Base-by-base conservation (phyloP, 306 rosid genomes). In the Sesbania bispinosa region DNA sequence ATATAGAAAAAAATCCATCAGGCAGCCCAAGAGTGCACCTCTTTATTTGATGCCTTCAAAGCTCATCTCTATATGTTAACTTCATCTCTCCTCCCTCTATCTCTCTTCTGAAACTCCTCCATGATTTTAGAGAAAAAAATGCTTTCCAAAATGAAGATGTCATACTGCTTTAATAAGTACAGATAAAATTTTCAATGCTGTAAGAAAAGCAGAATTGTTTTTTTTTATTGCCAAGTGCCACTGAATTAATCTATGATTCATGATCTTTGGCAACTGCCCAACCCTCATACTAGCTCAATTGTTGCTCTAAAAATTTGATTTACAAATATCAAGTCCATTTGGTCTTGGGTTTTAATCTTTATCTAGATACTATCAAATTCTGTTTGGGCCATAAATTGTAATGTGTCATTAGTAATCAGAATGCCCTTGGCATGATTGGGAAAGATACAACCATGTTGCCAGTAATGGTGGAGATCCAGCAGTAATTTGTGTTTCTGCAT, bases 301-400 rank as follows among this genome's bases (percentile, higher is more conserved):
- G 23, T 62, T 15, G 19, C 35, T 64, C 26, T 45, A 4, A 30
- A 45, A 71, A 43, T 30, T 33, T 30, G 45, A 51, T 74, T 24
- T 73, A 38, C 45, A 38, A 51, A 63, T 74, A 63, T 51, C 54
- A 74, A 50, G 30, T 62, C 23, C 54, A 10, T 62, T 10, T 32
- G 20, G 16, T 62, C 42, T 62, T 59, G 45, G 38, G 45, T 14
- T 33, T 52, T 23, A 23, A 21, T 73, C 41, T 35, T 24, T 15
- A 43, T 38, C 33, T 73, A 48, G 30, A 62, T n/a, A n/a, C n/a
- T 24, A 42, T n/a, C 23, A 32, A 63, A 30, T 33, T 73, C 43
- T 73, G 39, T 35, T 10, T 35, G 48, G 27, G 35, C 8, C 9
- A 45, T 58, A 19, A 24, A 27, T 9, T 43, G 41, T 72, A 45